Evolutionary conservation across 129 eudicot genomes (phyloP), one percentile per base, ranked within the genome.

Genomic region (Helianthus tuberosus): DNA sequence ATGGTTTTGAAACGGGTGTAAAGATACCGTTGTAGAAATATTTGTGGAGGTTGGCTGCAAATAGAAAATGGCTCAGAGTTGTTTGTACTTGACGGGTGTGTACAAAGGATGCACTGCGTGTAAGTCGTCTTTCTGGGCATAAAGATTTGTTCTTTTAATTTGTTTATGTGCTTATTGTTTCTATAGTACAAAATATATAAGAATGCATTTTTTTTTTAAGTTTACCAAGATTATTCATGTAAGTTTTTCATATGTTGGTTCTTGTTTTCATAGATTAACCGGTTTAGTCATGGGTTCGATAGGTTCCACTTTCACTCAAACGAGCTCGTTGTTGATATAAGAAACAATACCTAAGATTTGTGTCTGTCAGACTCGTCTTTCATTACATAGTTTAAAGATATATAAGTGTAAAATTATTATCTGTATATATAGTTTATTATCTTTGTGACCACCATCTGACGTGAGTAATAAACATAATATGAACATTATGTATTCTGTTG

Each of bases 121-220:
- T 59, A 59, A 59, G 41, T 70, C n/a, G 75, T 57, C 71, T 76
- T 36, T 68, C 73, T 71, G 41, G 64, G 80, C 85, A 75, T 77
- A 55, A 77, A 73, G 74, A 60, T 76, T 78, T 75, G 70, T 84
- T 79, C 82, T 75, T 84, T 84, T 71, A 46, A 53, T 61, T 84
- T 75, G 85, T 85, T 81, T 52, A 76, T 84, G 81, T 72, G 80
- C 71, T 65, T 74, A 74, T 60, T 57, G 14, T 20, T 57, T 57
- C 63, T 57, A 32, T 32, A 57, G 63, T 57, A 57, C 72, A 78
- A 50, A 69, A 69, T 62, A 61, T 62, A 78, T 39, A 70, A 78
- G 58, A 51, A 50, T 64, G 75, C 64, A 66, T 15, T 12, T 67
- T 1, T 68, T 68, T 44, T 36, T 75, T 51, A 38, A 16, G 36